Base-by-base conservation (phyloP, 768 basidiomycete genomes). In the Suillus discolor region DNA sequence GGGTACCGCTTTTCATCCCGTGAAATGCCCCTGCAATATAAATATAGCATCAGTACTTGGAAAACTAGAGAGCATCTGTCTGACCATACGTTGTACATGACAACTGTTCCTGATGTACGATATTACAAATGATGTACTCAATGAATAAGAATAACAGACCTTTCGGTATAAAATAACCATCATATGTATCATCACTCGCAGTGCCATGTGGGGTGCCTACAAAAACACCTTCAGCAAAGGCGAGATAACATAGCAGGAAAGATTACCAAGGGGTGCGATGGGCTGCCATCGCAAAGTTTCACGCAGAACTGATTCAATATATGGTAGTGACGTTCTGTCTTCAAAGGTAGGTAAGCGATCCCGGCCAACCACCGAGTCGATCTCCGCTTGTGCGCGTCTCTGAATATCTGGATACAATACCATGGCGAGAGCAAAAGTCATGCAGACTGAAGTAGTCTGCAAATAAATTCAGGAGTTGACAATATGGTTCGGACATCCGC, bases 91-190 rank as follows among this genome's bases (percentile, higher is more conserved):
- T 63, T 63, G 16, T 20, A 36, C 11, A 57, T 20, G 5, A 63
- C 23, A 15, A 28, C 31, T 6, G 34, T 55, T 45, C 63, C 63
- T 64, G 13, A 20, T 54, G 5, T 54, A 20, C 2, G 18, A 31
- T 20, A 5, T 54, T 54, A 54, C 16, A 54, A 9, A 20, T 20
- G 8, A 31, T 20, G 2, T 31, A 18, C 2, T 31, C 16, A 31
- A 4, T 31, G 9, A 4, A 54, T 16, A 31, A 11, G 9, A 20
- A 54, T 11, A 20, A 49, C 20, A 15, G 62, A 49, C 86, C 86
- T 63, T 79, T 78, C 2, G 87, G 87, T 42, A 88, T 88, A 9
- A 83, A 73, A 65, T 81, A 83, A 16, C 80, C 79, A 25, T 75
- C 70, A 64, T 82, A 83, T 18, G 73, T 64, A 57, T 83, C 81